Evolutionary conservation across 78 protist genomes (phyloP), one percentile per base, ranked within the genome.

Genomic region (Speleostelium caveatum): DNA sequence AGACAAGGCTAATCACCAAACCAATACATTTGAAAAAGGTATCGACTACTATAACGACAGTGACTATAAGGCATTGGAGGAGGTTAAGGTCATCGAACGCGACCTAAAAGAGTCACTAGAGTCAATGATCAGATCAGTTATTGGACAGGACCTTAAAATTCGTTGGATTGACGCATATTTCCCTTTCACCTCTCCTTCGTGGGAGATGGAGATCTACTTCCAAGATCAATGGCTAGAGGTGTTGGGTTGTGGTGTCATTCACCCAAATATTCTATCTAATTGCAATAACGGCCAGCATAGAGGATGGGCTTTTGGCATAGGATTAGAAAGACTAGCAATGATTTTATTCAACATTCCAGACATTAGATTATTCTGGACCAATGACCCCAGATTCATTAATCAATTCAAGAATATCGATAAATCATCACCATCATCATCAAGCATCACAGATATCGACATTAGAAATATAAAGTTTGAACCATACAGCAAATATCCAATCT

Each of bases 291-390:
- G 33, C 0, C 63, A 95, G 33, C 3, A 86, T 12, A 35, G 87
- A 49, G 98, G 96, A 24, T 97, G 97, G 97, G 98, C 98, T 6
- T 97, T 96, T 75, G 98, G 98, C 2, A 65, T 97, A 21, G 98
- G 98, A n/a, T 66, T 97, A 36, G 99, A 97, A 78, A 88, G 99
- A 4, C 53, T 97, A 22, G 99, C 99, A n/a, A 96, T 97, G 98
- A 92, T 92, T 6, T 67, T 95, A 21, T 97, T 94, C 28, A 96
- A 76, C 35, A 94, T 97, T 42, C 98, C 97, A 2, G 99, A 97
- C 89, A 96, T 97, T 61, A 95, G 99, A n/a, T 74, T 97, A 87
- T 97, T 97, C 83, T 97, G 99, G 99, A 75, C 93, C 19, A 49
- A 62, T 0, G 99, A 97, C 95, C 30, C 5, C 22, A 86, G 99